These are phyloP conservation scores for Pneumocystis canis DNA, from an alignment of 1,139 yeast genomes.

Conservation along the genomic window DNA sequence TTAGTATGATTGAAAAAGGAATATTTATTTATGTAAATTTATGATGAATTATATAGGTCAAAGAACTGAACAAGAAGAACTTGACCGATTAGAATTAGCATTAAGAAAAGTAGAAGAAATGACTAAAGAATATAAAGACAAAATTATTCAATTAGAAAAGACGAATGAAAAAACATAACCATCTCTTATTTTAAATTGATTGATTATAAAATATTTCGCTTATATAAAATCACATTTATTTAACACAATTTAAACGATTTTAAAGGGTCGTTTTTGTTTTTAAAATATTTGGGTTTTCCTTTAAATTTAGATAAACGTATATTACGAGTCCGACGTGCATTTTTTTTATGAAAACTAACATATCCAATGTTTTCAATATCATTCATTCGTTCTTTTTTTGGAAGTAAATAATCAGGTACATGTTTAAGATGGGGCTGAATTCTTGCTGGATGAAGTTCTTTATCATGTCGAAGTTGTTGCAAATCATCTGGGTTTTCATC, in stretches of 20 bases:
- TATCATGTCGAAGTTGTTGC: slow-evolving; percentile 72
- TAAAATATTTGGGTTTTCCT: slow-evolving; percentile 21
- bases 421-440: slow-evolving; percentile 76
- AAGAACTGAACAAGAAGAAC: slow-evolving; percentile 6
- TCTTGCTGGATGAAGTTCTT: slow-evolving; percentile 47
- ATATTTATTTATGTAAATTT: neutral
- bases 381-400: slow-evolving; percentile 49
- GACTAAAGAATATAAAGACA: neutral
- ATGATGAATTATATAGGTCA: neutral
- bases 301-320: slow-evolving; percentile 31
- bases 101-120: slow-evolving; percentile 4
- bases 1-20: neutral
- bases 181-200: too few relatives aligned
- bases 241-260: slow-evolving; percentile 36
- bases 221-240: neutral
- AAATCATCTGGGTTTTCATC: slow-evolving; percentile 97
- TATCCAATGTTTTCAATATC: slow-evolving; percentile 44
- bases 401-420: slow-evolving; percentile 82
- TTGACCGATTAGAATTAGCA: slow-evolving; percentile 3
- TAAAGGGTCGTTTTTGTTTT: slow-evolving; percentile 50
- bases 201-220: neutral
- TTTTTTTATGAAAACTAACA: slow-evolving; percentile 57
- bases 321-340: slow-evolving; percentile 31
- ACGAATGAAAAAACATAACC: slow-evolving; percentile 1
- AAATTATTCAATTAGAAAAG: neutral